Conservation (phyloP, 345 rosid genomes). For the Pugionium cornutum region DNA sequence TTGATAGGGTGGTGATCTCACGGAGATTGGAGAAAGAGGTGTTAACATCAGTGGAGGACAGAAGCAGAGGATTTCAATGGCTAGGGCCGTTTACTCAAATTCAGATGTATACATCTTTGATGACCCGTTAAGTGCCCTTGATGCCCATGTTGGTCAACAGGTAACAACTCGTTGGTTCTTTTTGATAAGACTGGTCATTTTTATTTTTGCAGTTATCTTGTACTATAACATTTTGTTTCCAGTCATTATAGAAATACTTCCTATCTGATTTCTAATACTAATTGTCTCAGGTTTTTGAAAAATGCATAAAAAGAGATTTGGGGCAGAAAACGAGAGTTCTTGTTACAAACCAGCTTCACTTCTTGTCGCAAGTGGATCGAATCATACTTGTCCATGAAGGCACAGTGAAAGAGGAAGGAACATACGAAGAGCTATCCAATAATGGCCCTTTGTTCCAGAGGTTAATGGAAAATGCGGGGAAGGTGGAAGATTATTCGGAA, state of each 20-base stretch:
- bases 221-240: neutral
- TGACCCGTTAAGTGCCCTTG: constrained; percentile 81
- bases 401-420: constrained; percentile 90
- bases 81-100: constrained; percentile 69
- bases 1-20: constrained; percentile 62
- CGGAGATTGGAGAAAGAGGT: constrained; percentile 87
- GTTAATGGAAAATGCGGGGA: constrained; percentile 98
- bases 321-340: constrained; percentile 89
- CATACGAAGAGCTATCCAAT: constrained; percentile 80
- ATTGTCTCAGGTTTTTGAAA: constrained; percentile 83
- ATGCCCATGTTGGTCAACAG: constrained; percentile 94
- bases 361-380: constrained; percentile 92
- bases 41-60: constrained; percentile 89
- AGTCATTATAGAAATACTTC: neutral
- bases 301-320: constrained; percentile 84
- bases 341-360: constrained; percentile 98
- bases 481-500: constrained; percentile 94
- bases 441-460: constrained; percentile 75
- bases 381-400: constrained; percentile 95
- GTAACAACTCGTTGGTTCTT: constrained; percentile 42
- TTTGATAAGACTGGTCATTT: neutral
- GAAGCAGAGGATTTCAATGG: constrained; percentile 81
- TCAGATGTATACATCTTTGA: constrained; percentile 75
- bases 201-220: constrained; percentile 10
- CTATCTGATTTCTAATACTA: neutral